These are phyloP conservation scores for Periglandula ipomoeae DNA, from an alignment of 2,329 filamentous ascomycete genomes.

Conservation along the genomic window DNA sequence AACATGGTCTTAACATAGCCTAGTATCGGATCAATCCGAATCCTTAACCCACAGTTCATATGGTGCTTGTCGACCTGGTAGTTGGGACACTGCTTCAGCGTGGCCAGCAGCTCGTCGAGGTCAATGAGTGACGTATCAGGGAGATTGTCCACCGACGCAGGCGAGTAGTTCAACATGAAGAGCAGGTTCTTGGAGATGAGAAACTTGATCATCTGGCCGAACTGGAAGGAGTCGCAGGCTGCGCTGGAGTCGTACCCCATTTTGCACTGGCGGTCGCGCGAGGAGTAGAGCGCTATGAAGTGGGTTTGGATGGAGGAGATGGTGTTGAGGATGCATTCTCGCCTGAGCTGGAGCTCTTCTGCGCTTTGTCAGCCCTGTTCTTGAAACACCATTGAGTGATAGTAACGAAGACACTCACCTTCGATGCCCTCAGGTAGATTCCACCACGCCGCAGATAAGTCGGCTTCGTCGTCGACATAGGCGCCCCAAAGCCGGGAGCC, in stretches of 20 bases:
- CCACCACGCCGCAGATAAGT: slow-evolving; percentile 54
- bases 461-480: slow-evolving; percentile 22
- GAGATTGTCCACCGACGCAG: slow-evolving; percentile 33
- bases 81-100: slow-evolving; percentile 55
- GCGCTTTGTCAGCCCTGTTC: background rate
- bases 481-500: slow-evolving; percentile 52
- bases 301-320: slow-evolving; percentile 60
- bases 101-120: slow-evolving; percentile 49
- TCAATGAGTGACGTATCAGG: slow-evolving; percentile 48
- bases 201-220: slow-evolving; percentile 70
- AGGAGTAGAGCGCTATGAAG: slow-evolving; percentile 59
- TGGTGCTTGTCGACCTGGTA: slow-evolving; percentile 71
- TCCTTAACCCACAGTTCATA: slow-evolving; percentile 61
- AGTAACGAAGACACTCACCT: slow-evolving; percentile 28
- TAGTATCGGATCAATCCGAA: slow-evolving; percentile 54
- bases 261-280: slow-evolving; percentile 58
- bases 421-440: slow-evolving; percentile 61
- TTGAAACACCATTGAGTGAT: background rate
- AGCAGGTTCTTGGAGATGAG: slow-evolving; percentile 53
- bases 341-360: slow-evolving; percentile 59
- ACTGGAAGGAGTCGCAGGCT: slow-evolving; percentile 68
- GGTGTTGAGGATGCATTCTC: slow-evolving; percentile 58
- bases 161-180: slow-evolving; percentile 47
- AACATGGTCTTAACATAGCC: slow-evolving; percentile 54
- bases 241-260: slow-evolving; percentile 64